Evolutionary conservation across 176 grass and related monocot genomes (phyloP).

Genomic region (Ensete glaucum): DNA sequence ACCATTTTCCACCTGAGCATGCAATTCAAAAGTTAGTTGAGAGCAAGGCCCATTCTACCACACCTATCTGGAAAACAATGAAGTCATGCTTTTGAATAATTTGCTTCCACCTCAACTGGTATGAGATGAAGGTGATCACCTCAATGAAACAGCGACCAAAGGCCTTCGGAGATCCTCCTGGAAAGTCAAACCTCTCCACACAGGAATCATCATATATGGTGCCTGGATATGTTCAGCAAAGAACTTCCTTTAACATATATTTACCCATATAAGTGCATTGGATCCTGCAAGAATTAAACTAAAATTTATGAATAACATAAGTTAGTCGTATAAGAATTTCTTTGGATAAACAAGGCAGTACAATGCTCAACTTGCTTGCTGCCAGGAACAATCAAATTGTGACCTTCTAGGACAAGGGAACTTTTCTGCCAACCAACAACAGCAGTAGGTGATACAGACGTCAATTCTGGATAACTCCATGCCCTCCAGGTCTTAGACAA

Average conservation of each 20-base stretch:
- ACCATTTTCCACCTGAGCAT: constrained; percentile 78
- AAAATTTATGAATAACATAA: not conserved
- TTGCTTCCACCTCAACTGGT: not conserved
- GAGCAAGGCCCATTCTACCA: not conserved
- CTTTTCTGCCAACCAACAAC: constrained; percentile 70
- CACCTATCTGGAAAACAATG: not conserved
- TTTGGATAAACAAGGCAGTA: not conserved
- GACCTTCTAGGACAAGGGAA: constrained; percentile 68
- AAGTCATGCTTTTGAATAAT: not conserved
- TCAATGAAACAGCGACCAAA: constrained; percentile 89
- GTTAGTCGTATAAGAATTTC: not conserved
- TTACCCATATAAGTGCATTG: constrained; percentile 82
- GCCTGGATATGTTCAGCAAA: constrained; percentile 79
- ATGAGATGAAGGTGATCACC: constrained; percentile 29
- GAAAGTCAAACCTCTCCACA: constrained; percentile 79
- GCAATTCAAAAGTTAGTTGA: not conserved
- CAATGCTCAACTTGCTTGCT: constrained; percentile 56
- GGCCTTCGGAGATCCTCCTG: constrained; percentile 44
- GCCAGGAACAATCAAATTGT: constrained; percentile 86
- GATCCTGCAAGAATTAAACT: constrained; percentile 43
- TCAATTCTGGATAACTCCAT: constrained; percentile 93
- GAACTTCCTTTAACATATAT: constrained; percentile 70
- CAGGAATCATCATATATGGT: constrained; percentile 99
- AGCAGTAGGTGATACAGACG: constrained; percentile 77
- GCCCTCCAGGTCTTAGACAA: constrained; percentile 92